Percentiles rank a stretch among this genome's conserved stretches.
phyloP scores from a whole-genome alignment of 352 stramenopile species.

The Phytophthora aleatoria region DNA sequence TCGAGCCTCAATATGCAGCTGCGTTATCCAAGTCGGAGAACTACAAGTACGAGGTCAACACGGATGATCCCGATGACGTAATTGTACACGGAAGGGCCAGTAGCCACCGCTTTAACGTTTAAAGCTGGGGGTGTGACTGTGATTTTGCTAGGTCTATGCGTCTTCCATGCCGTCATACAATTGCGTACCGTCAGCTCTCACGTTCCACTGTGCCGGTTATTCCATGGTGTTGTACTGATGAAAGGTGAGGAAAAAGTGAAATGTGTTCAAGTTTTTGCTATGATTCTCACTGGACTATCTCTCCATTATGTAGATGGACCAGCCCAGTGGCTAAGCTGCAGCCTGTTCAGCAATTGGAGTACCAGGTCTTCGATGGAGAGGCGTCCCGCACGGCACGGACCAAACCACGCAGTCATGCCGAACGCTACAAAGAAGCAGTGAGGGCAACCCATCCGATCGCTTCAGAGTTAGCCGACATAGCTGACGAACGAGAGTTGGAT shows the following conservation, averaged over 20 bases:
- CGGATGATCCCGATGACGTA: background rate
- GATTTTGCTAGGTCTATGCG: background rate
- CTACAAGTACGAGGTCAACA: background rate
- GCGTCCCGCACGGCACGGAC: background rate
- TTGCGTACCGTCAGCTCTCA: background rate
- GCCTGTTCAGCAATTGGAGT: background rate
- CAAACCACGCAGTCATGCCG: background rate
- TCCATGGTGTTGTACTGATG: background rate
- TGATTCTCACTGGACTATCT: too few relatives aligned
- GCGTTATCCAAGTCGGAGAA: background rate
- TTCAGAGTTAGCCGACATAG: background rate
- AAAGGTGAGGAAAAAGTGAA: background rate
- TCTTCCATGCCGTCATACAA: background rate
- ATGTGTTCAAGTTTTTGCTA: background rate
- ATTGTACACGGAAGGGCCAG: background rate
- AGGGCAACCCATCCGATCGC: background rate
- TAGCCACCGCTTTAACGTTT: background rate
- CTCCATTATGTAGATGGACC: background rate
- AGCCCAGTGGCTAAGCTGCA: background rate
- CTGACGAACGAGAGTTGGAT: background rate
- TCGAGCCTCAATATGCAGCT: background rate
- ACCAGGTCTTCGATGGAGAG: background rate
- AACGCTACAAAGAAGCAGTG: background rate
- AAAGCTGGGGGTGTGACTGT: background rate
- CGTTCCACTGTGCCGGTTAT: background rate